phyloP scores from a whole-genome alignment of 768 basidiomycete species.

The Agrocybe praecox region DNA sequence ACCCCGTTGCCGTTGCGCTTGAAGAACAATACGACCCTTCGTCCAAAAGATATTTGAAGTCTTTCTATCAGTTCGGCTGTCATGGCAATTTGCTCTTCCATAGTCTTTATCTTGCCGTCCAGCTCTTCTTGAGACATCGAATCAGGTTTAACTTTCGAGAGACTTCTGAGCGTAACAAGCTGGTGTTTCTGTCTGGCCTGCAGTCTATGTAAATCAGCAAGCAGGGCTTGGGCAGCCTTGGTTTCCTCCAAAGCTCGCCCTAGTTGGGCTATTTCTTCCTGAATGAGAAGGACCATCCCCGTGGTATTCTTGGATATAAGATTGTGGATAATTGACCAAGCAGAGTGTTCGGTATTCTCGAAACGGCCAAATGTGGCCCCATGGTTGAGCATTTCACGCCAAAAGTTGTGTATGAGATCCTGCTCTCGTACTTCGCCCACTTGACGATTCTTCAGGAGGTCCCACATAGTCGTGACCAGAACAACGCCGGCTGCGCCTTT shows the following conservation, averaged over 20 bases:
- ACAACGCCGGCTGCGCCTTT: slow-evolving; percentile 44
- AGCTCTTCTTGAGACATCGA: too few relatives aligned
- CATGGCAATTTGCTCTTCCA: too few relatives aligned
- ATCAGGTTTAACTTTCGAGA: too few relatives aligned
- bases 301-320: neutral
- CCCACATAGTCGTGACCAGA: slow-evolving; percentile 55
- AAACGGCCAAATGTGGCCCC: slow-evolving; percentile 8
- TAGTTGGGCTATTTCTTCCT: slow-evolving; percentile 20
- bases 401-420: slow-evolving; percentile 17
- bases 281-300: slow-evolving; percentile 14
- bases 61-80: too few relatives aligned
- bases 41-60: too few relatives aligned
- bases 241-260: slow-evolving; percentile 36
- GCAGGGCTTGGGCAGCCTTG: slow-evolving; percentile 12
- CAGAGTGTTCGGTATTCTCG: neutral
- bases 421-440: slow-evolving; percentile 10
- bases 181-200: slow-evolving; percentile 6
- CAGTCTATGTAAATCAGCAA: slow-evolving; percentile 5
- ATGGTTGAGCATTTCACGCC: slow-evolving; percentile 10
- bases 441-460: slow-evolving; percentile 21
- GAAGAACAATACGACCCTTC: too few relatives aligned
- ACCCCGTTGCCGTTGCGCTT: too few relatives aligned
- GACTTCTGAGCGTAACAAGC: too few relatives aligned
- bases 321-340: slow-evolving; percentile 2
- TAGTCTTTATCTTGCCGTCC: too few relatives aligned